Evolutionary conservation across 148 eudicot genomes (phyloP).

Genomic region (Fagopyrum homotropicum): DNA sequence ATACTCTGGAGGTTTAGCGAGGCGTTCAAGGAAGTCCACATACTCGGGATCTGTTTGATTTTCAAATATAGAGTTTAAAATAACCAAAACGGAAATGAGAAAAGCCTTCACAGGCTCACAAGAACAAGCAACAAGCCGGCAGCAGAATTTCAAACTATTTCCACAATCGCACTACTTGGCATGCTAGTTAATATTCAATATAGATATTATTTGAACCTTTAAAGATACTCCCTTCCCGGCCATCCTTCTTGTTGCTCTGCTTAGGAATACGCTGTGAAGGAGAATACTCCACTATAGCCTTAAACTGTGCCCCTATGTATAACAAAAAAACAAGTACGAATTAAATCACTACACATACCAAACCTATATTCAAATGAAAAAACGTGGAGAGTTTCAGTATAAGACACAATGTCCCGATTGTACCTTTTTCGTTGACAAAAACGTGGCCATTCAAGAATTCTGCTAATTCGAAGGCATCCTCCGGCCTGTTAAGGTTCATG

Average conservation of each 20-base stretch:
- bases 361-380: not conserved
- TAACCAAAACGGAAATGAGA: not conserved
- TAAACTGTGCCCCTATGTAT: constrained; percentile 33
- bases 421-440: constrained; percentile 52
- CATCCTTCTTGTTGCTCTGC: constrained; percentile 34
- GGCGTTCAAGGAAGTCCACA: constrained; percentile 34
- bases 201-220: constrained; percentile 19
- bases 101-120: not conserved
- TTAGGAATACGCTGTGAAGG: constrained; percentile 43
- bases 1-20: constrained; percentile 38
- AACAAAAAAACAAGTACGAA: not conserved
- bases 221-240: constrained; percentile 42
- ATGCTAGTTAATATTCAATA: not conserved
- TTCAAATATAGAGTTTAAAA: not conserved
- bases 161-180: not conserved
- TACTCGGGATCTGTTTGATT: constrained; percentile 34
- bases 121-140: not conserved
- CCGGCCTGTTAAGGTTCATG: constrained; percentile 35
- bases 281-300: constrained; percentile 43
- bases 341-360: not conserved
- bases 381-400: not conserved
- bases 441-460: constrained; percentile 45
- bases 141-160: not conserved
- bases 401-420: not conserved
- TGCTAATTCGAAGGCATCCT: constrained; percentile 36